phyloP scores from a whole-genome alignment of 75 land plant genomes.

The Pseudotsuga menziesii region DNA sequence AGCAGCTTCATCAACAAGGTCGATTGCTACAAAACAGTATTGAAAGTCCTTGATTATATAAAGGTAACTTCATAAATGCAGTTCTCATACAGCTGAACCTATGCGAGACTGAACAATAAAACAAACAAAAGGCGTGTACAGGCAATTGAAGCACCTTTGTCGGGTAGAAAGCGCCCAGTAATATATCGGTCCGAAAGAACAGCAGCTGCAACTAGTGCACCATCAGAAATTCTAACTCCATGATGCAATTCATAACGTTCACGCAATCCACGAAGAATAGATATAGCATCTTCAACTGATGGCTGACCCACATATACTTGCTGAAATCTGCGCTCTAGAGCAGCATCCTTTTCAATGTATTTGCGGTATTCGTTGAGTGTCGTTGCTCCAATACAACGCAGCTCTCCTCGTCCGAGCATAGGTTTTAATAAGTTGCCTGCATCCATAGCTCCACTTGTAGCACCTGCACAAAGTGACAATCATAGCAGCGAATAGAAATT shows the following conservation, averaged over 20 bases:
- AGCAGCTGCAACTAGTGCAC: slow-evolving; percentile 57
- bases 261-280: slow-evolving; percentile 52
- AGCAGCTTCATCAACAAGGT: slow-evolving; percentile 89
- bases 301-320: slow-evolving; percentile 63
- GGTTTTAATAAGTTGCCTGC: slow-evolving; percentile 63
- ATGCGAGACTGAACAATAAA: background rate
- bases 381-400: slow-evolving; percentile 68
- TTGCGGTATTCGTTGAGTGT: slow-evolving; percentile 64
- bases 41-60: background rate
- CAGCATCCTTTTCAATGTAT: slow-evolving; percentile 63
- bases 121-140: background rate
- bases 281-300: slow-evolving; percentile 54
- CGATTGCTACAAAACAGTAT: slow-evolving; percentile 52
- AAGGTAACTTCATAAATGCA: background rate
- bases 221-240: slow-evolving; percentile 58
- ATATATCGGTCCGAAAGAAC: slow-evolving; percentile 45
- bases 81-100: background rate
- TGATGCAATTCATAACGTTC: slow-evolving; percentile 64
- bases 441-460: slow-evolving; percentile 57
- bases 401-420: slow-evolving; percentile 61
- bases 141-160: slow-evolving; percentile 31
- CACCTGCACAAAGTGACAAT: slow-evolving; percentile 27
- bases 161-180: slow-evolving; percentile 50
- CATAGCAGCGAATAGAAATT: background rate
- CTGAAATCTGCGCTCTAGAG: slow-evolving; percentile 61